Evolutionary conservation across 2,329 filamentous ascomycete genomes (phyloP), one percentile per base, ranked within the genome.

Genomic region (Cytospora paraplurivora): DNA sequence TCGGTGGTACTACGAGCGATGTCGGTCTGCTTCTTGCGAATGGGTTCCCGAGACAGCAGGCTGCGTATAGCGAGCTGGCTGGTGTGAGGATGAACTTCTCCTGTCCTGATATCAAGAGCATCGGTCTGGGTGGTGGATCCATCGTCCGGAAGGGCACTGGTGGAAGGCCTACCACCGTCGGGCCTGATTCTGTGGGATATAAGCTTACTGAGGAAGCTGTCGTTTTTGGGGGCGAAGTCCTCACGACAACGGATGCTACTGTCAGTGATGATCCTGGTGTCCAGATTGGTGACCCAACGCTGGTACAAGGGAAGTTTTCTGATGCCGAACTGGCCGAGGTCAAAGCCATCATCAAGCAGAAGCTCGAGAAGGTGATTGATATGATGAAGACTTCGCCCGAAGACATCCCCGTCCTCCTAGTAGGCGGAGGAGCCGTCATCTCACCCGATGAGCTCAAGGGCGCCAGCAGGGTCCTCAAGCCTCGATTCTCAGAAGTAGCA

Each of bases 1-100:
- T 90, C 59, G 87, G 87, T 0, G 87, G 87, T 3, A 90, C 87
- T 0, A 89, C 87, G 0, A 84, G 85, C 0, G 87, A 89, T 67
- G 84, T 88, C 12, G 86, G 87, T 0, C 72, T 88, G 0, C 72
- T 90, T 4, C 78, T 86, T 7, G 78, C 82, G 0, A 88, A 83
- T 56, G 87, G 87, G 0, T 87, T 89, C 56, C 88, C 87, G 0
- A 78, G 86, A 37, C 84, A 88, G 71, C 82, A 85, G 56, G 83
- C 85, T 6, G 85, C 85, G 0, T 88, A 86, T 66, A 86, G 83
- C 38, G 81, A 87, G 37, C 76, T 89, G 2, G 83, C 83, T 0
- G 87, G 87, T 0, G 84, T 90, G 1, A 79, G 85, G 8, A 86
- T 86, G 75, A 88, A 89, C 69, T 83, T 83, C 69, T 78, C 80